Evolutionary conservation across 805 yeast species (phyloP), one percentile per base, ranked within the genome.

Genomic region (Candida hungchunana): DNA sequence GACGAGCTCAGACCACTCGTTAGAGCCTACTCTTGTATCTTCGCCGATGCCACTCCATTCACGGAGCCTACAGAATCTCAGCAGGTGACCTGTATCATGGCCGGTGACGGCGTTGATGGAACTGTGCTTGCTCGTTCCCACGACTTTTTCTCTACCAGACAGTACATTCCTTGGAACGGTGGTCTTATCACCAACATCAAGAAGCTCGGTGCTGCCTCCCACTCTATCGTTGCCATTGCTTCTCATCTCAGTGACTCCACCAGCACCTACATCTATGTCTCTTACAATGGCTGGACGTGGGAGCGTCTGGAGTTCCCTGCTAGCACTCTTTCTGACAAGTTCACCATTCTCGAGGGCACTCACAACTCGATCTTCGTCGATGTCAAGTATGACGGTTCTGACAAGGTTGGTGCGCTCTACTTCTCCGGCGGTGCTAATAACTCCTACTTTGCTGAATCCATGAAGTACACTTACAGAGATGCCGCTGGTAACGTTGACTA

Each of bases 381-480:
- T 28, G 61, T 66, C 17, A 39, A 43, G 26, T 45, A 49, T 18
- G 38, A 44, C 10, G 42, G 37, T 3, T 15, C 44, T 13, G 34
- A 36, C n/a, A 26, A 35, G 4, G 44, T 50, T 21, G 68, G 69
- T 15, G 51, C 52, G 25, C 36, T 62, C 28, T 60, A 51, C 45
- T 48, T 54, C 19, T 50, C 61, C 15, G 43, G 77, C 45, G 77
- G 84, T 4, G 29, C 43, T 2, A 58, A 73, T 10, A 86, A 88
- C 1, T 55, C 73, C 21, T 64, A 60, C 36, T 79, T 75, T 53
- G 48, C 50, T 1, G 63, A 64, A 29, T 56, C 71, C n/a, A 50
- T 75, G 20, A 67, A 66, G 9, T 56, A 65, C 24, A 62, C 71
- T 10, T 52, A 60, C 28, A 64, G 64, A 16, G 57, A 59, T 26